Percentiles rank a stretch among this genome's conserved stretches.
These are phyloP conservation scores for Leccinum aurantiacum DNA, from an alignment of 768 basidiomycete genomes.

Conservation along the genomic window DNA sequence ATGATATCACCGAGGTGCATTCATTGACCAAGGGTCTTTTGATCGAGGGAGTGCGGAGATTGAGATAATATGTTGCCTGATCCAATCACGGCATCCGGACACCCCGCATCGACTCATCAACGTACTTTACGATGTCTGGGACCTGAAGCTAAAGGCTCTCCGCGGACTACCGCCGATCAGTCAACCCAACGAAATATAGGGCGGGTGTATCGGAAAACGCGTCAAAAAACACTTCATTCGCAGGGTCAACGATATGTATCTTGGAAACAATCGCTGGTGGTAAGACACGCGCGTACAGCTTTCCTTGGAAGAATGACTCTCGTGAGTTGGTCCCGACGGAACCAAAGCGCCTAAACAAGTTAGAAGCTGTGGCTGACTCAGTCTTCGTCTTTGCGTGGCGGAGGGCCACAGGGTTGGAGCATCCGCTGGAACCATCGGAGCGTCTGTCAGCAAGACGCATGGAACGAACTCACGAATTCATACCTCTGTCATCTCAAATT, in stretches of 20 bases:
- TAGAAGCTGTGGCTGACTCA: slow-evolving; percentile 17
- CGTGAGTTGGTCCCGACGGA: too few relatives aligned
- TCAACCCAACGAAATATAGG: background rate
- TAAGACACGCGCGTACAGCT: too few relatives aligned
- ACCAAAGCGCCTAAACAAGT: background rate
- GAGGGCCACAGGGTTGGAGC: slow-evolving; percentile 93
- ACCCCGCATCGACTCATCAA: background rate
- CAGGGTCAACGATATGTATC: background rate
- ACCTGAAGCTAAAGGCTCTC: background rate
- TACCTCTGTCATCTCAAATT: slow-evolving; percentile 97
- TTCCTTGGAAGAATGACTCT: too few relatives aligned
- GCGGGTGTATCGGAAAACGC: background rate
- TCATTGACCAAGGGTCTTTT: background rate
- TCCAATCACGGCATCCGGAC: background rate
- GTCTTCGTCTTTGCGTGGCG: slow-evolving; percentile 86
- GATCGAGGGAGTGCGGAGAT: background rate
- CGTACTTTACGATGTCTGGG: background rate
- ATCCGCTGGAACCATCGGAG: slow-evolving; percentile 57
- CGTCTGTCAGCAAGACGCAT: slow-evolving; percentile 24
- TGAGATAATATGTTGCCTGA: background rate
- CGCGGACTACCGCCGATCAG: background rate
- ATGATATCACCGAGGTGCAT: background rate
- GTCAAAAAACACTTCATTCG: background rate
- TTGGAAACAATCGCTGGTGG: background rate
- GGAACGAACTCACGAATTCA: background rate